These are phyloP conservation scores for Scytalidium sp. DNA, from an alignment of 2,329 filamentous ascomycete species.

Conservation along the genomic window DNA sequence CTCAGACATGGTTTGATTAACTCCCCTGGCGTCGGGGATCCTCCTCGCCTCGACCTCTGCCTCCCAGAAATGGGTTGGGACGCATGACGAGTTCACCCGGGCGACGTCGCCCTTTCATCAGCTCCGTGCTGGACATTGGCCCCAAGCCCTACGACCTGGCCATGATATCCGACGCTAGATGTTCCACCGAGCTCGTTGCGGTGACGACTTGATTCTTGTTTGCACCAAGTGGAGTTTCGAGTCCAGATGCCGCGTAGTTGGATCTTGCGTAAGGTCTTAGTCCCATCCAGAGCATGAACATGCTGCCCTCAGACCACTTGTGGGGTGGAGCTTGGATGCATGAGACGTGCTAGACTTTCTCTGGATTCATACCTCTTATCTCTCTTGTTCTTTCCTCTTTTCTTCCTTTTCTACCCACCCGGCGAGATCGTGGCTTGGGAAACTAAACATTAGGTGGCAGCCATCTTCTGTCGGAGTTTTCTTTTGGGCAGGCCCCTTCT, in stretches of 20 bases:
- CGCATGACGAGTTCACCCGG: background rate
- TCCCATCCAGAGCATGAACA: background rate
- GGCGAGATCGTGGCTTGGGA: conserved; percentile 1
- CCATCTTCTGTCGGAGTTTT: background rate
- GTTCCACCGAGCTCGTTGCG: background rate
- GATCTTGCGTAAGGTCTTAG: background rate
- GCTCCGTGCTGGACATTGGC: no score
- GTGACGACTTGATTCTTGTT: background rate
- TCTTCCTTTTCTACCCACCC: conserved; percentile 10
- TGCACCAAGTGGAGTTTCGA: background rate
- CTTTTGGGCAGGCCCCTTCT: conserved; percentile 1
- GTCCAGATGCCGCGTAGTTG: background rate
- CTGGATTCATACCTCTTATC: conserved; percentile 10
- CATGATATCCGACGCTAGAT: background rate
- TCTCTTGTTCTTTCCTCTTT: conserved; percentile 18
- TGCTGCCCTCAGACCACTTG: background rate
- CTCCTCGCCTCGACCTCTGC: background rate
- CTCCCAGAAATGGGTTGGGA: background rate
- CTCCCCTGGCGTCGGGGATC: no score
- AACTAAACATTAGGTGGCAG: conserved; percentile 7
- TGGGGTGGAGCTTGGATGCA: background rate
- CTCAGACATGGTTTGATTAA: no score
- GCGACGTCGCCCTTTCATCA: background rate
- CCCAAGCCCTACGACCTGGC: no score
- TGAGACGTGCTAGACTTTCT: conserved; percentile 6